A percentile compares a stretch with the other conserved stretches of the same genome.
Evolutionary conservation across 495 filamentous ascomycete species (phyloP).

Genomic region (Glonium stellatum): DNA sequence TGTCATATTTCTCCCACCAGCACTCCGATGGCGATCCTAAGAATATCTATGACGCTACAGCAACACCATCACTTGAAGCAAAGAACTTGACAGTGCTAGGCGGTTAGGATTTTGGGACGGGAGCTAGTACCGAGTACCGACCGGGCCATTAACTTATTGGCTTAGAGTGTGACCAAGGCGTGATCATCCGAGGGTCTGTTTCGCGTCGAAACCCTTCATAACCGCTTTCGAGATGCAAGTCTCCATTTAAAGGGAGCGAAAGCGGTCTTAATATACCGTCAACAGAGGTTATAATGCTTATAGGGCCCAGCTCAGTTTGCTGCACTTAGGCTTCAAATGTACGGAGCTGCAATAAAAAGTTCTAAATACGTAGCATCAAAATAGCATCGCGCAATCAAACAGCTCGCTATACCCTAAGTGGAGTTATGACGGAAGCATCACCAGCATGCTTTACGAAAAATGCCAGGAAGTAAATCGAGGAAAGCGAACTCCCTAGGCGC

Average conservation of each 20-base stretch:
- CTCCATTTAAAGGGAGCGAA: not conserved
- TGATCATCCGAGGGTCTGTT: not conserved
- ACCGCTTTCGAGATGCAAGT: not conserved
- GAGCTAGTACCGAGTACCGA: not conserved
- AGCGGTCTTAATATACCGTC: not conserved
- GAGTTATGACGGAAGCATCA: not conserved
- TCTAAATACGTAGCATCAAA: not conserved
- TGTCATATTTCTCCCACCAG: not conserved
- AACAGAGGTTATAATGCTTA: not conserved
- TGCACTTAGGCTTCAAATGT: not conserved
- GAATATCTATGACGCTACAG: not conserved
- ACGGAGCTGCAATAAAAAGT: not conserved
- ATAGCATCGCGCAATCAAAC: not conserved
- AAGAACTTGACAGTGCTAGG: not conserved
- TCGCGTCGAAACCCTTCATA: not conserved
- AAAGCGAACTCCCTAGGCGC: not conserved
- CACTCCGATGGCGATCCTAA: not conserved
- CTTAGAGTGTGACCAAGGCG: not conserved
- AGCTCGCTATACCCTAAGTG: not conserved
- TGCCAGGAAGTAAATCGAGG: not conserved
- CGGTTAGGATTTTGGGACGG: not conserved
- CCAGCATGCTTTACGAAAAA: not conserved
- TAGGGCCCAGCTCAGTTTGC: not conserved
- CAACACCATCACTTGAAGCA: not conserved
- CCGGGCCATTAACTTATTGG: not conserved